Conservation (phyloP, 2,329 filamentous ascomycete species). For the Plectosphaerella sp. region DNA sequence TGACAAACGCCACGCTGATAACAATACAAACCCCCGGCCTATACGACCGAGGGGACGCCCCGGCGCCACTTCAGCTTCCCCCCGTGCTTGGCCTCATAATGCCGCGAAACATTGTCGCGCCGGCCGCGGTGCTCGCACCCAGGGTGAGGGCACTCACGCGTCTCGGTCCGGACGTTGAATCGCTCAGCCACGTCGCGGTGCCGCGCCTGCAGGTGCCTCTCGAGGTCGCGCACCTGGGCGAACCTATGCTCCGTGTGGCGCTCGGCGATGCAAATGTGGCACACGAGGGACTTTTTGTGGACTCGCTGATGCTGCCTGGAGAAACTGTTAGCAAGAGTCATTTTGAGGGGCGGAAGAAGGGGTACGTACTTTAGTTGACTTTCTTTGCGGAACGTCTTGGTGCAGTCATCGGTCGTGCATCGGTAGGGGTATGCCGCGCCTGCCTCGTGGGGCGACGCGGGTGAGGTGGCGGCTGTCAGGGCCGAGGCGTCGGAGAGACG, state of each 20-base stretch:
- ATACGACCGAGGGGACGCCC: conserved; percentile 9
- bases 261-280: conserved; percentile 11
- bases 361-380: conserved; percentile 9
- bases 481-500: conserved; percentile 3
- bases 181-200: conserved; percentile 9
- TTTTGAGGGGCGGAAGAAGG: neutral
- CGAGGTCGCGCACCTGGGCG: conserved; percentile 14
- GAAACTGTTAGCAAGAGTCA: neutral
- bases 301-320: conserved; percentile 13
- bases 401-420: conserved; percentile 11
- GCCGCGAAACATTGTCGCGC: conserved; percentile 13
- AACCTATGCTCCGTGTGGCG: conserved; percentile 12
- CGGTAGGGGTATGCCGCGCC: conserved; percentile 3
- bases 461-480: neutral
- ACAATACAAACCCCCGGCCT: neutral
- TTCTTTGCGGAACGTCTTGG: conserved; percentile 13
- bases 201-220: conserved; percentile 14
- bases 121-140: conserved; percentile 12
- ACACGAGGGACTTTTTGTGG: conserved; percentile 12
- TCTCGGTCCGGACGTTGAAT: conserved; percentile 11
- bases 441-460: conserved; percentile 1
- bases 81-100: conserved; percentile 13
- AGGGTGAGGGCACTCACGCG: conserved; percentile 9
- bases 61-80: conserved; percentile 13
- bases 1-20: neutral